Evolutionary conservation across 169 alveolate species (phyloP), one percentile per base, ranked within the genome.

Genomic region (Plasmodium sp.): DNA sequence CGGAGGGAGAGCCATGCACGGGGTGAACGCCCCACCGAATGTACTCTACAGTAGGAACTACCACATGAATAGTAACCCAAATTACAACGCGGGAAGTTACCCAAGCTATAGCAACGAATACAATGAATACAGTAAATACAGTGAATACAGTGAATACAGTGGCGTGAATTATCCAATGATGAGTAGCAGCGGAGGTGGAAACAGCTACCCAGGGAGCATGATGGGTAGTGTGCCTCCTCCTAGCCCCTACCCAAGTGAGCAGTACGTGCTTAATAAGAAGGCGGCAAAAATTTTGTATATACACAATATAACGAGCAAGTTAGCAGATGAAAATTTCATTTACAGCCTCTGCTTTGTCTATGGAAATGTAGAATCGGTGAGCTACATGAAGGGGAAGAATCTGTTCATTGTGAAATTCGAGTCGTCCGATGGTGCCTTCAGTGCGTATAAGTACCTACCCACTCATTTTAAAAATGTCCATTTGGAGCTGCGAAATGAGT

Each of bases 311-410:
- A 22, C 94, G 51, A 80, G 41, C 48, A 85, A 80, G 48, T 90
- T 41, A 27, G 73, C 82, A 1, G 94, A 90, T 27, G 94, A 90
- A 36, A 90, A 90, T 90, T 90, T 90, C 54, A 90, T 90, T 4
- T 90, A 90, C 62, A 90, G 94, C 71, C 31, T 90, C 41, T 90
- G 94, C 67, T 80, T 6, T 62, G 82, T 90, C 16, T 90, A 90
- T 90, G 94, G 94, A 10, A 81, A 81, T 67, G 84, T 90, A 22
- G 94, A 90, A 9, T 36, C 91, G 6, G 94, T 90, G n/a, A 79
- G 90, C 27, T 90, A 79, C 80, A 90, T 90, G 27, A 90, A 90
- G 73, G 94, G 94, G 0, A 90, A 90, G 43, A 90, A 90, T 79
- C 14, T 90, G 22, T 90, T 90, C 62, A 90, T 90, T 39, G 77